A percentile compares a stretch with the other conserved stretches of the same genome.
Evolutionary conservation across 345 rosid species (phyloP).

Genomic region (Excoecaria cochinchinensis): DNA sequence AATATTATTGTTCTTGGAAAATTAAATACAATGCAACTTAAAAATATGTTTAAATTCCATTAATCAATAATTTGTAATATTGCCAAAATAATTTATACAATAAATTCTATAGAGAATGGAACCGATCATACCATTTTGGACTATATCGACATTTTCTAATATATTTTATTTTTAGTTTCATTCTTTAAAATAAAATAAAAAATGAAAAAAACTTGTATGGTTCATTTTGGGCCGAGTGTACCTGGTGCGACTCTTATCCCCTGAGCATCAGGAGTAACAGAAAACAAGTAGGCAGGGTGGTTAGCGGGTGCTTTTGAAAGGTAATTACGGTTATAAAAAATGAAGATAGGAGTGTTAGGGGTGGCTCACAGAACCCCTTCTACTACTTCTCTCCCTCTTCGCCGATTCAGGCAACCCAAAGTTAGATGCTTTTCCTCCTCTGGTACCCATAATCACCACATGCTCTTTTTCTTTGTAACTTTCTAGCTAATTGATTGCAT

Average conservation of each 20-base stretch:
- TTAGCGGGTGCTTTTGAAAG: neutral
- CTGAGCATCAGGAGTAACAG: neutral
- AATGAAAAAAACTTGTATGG: constrained; percentile 16
- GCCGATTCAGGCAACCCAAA: constrained; percentile 37
- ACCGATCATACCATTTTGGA: too few relatives aligned
- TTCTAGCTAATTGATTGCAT: neutral
- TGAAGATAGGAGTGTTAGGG: constrained; percentile 39
- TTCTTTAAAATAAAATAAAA: neutral
- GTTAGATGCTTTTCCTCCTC: constrained; percentile 49
- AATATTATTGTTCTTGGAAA: too few relatives aligned
- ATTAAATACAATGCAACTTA: too few relatives aligned
- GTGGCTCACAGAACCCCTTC: constrained; percentile 39
- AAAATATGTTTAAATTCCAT: too few relatives aligned
- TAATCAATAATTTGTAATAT: too few relatives aligned
- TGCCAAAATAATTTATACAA: too few relatives aligned
- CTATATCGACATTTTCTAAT: too few relatives aligned
- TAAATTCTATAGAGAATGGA: too few relatives aligned
- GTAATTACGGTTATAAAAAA: neutral
- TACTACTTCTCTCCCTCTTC: constrained; percentile 35
- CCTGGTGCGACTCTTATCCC: constrained; percentile 23
- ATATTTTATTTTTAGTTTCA: too few relatives aligned
- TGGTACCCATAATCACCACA: constrained; percentile 27
- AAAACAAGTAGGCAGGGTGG: neutral
- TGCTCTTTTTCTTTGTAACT: neutral
- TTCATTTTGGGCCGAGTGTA: neutral